Conservation (phyloP, 305 asterid species). For the Striga hermonthica region DNA sequence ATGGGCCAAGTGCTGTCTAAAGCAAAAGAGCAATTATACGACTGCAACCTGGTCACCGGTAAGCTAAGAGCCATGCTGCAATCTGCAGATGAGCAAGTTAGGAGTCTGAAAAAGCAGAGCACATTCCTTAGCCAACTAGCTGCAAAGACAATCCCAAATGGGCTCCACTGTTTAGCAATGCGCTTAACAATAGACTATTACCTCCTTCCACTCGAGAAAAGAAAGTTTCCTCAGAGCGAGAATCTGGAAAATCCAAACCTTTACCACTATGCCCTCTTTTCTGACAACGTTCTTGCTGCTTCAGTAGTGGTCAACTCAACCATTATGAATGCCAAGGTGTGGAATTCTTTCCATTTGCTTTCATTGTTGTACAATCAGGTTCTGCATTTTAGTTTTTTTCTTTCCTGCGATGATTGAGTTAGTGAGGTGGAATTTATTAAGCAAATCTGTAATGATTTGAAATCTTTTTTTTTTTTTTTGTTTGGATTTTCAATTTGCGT, state of each 20-base stretch:
- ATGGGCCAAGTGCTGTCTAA: conserved; percentile 93
- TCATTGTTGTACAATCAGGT: conserved; percentile 23
- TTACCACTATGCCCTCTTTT: conserved; percentile 92
- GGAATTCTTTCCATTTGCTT: conserved; percentile 18
- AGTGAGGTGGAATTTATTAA: neutral
- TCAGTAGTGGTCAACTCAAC: conserved; percentile 97
- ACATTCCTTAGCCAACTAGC: conserved; percentile 96
- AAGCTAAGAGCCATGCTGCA: conserved; percentile 99
- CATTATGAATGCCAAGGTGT: conserved; percentile 82
- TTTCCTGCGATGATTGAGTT: conserved; percentile 9
- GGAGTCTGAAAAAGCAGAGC: conserved; percentile 97
- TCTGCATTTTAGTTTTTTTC: conserved; percentile 23
- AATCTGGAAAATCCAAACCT: conserved; percentile 86
- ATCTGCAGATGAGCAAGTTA: conserved; percentile 97
- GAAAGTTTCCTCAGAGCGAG: conserved; percentile 79
- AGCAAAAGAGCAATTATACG: conserved; percentile 88
- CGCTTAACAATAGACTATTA: conserved; percentile 90
- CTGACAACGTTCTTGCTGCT: conserved; percentile 98
- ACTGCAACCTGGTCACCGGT: conserved; percentile 91
- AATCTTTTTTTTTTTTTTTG: conserved; percentile 20
- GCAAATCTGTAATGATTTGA: conserved; percentile 3
- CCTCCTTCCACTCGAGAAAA: conserved; percentile 80
- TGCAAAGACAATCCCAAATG: conserved; percentile 96
- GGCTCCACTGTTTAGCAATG: conserved; percentile 91
- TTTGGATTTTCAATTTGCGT: conserved; percentile 10